phyloP scores from a whole-genome alignment of 768 basidiomycete species.

The Pleurotus eryngii region DNA sequence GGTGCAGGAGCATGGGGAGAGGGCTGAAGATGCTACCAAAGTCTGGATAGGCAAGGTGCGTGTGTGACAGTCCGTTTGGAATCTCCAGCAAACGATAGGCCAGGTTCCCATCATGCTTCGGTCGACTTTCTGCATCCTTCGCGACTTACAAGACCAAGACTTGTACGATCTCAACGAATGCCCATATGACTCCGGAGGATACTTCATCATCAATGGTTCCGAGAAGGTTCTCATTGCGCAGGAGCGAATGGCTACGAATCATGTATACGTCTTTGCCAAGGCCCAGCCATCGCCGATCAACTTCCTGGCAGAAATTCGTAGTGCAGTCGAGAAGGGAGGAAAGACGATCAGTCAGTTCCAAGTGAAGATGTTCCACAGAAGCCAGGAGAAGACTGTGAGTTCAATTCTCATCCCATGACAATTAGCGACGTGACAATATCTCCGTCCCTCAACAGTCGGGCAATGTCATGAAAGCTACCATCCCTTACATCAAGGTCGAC shows the following conservation, averaged over 20 bases:
- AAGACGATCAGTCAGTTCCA: conserved; percentile 98
- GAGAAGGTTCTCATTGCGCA: conserved; percentile 99
- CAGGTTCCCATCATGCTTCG: conserved; percentile 98
- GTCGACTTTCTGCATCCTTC: conserved; percentile 91
- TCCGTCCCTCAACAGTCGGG: conserved; percentile 49
- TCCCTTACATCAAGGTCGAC: conserved; percentile 97
- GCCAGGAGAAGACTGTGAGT: conserved; percentile 84
- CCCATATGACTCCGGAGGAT: conserved; percentile 97
- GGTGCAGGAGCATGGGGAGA: conserved; percentile 69
- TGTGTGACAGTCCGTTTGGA: conserved; percentile 7
- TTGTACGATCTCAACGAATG: conserved; percentile 95
- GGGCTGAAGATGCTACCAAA: conserved; percentile 66
- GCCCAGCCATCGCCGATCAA: conserved; percentile 94
- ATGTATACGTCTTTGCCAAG: conserved; percentile 98
- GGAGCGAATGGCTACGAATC: conserved; percentile 99
- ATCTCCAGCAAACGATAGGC: not conserved
- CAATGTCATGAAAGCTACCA: conserved; percentile 93
- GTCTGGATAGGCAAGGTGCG: conserved; percentile 92
- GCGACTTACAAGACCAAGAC: conserved; percentile 72
- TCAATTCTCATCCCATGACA: not conserved
- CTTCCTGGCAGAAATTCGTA: conserved; percentile 95
- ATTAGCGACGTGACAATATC: not conserved
- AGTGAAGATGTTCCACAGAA: conserved; percentile 93
- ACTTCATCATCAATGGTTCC: conserved; percentile 99
- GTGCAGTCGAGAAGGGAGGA: conserved; percentile 95